Evolutionary conservation across 78 protist species (phyloP).

Genomic region (Isochrysis galbana): DNA sequence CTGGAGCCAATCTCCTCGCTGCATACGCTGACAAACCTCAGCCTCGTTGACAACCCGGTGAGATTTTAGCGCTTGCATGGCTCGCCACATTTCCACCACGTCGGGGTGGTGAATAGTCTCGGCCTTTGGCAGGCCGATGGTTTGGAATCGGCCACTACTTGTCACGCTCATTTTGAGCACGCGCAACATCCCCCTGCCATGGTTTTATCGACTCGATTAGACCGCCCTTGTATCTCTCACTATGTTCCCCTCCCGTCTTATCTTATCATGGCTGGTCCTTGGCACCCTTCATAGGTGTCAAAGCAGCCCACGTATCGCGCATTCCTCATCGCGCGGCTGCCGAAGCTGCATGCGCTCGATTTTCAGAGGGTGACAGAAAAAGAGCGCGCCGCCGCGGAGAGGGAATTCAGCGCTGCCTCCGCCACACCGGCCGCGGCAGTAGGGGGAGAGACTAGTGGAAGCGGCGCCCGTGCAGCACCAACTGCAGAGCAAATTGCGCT

Average conservation of each 20-base stretch:
- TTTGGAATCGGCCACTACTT: too few species aligned
- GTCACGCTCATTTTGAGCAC: too few species aligned
- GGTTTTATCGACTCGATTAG: too few species aligned
- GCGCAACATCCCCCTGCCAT: too few species aligned
- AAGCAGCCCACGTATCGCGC: constrained; percentile 55
- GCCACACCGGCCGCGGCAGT: background rate
- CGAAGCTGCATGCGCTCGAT: constrained; percentile 74
- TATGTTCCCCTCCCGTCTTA: too few species aligned
- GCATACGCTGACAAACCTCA: background rate
- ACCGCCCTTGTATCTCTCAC: too few species aligned
- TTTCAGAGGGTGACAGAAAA: constrained; percentile 58
- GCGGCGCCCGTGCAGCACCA: background rate
- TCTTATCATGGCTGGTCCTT: too few species aligned
- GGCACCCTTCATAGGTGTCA: too few species aligned
- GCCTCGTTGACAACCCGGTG: background rate
- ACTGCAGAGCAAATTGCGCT: background rate
- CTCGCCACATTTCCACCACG: too few species aligned
- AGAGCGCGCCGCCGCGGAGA: background rate
- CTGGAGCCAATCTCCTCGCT: background rate
- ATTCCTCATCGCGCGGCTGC: constrained; percentile 69
- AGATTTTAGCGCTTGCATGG: too few species aligned
- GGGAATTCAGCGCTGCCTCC: background rate
- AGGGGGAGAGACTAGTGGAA: background rate
- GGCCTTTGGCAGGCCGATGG: too few species aligned
- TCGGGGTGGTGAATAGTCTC: too few species aligned